Evolutionary conservation across 2,329 filamentous ascomycete genomes (phyloP), one percentile per base, ranked within the genome.

Genomic region (Alternaria panax): DNA sequence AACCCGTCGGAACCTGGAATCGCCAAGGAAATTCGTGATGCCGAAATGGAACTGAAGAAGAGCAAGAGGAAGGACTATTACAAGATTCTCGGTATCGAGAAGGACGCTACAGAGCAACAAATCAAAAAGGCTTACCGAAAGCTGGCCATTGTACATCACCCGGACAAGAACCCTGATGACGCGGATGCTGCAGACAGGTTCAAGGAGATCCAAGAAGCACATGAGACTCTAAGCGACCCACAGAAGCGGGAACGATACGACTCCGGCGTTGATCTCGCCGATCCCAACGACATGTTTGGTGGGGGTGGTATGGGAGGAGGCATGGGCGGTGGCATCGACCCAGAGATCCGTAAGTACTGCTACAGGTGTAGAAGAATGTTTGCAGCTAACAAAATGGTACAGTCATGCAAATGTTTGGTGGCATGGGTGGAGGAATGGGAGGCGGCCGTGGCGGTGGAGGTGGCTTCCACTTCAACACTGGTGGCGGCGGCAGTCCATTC

Each of bases 101-200:
- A 97, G 84, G 90, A 93, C 63, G 93, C 93, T 36, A 87, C 86
- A 40, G 92, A 96, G 22, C 84, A 84, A 57, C 88, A 95, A 54
- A 95, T 99, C 83, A 99, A 98, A 86, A 94, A 93, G 82, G 95
- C 94, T 2, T 99, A 99, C 83, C 89, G 94, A 67, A 97, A 95
- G 80, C 86, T 97, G 75, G 95, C 95, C 57, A 94, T 99, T 69
- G 85, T 93, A 66, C 91, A 97, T 77, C 95, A 99, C 79, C 95
- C 95, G 2, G 95, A 99, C 82, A 99, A 99, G 87, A 99, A 98
- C 81, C 92, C 90, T 1, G 92, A 90, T 63, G 92, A 97, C 71
- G 86, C 88, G 59, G 85, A 88, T 51, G 95, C 95, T 63, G 94
- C 93, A 72, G 90, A 92, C 70, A 89, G 92, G 74, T 99, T 99